Evolutionary conservation across 306 rosid genomes (phyloP).

Genomic region (Neltuma alba): DNA sequence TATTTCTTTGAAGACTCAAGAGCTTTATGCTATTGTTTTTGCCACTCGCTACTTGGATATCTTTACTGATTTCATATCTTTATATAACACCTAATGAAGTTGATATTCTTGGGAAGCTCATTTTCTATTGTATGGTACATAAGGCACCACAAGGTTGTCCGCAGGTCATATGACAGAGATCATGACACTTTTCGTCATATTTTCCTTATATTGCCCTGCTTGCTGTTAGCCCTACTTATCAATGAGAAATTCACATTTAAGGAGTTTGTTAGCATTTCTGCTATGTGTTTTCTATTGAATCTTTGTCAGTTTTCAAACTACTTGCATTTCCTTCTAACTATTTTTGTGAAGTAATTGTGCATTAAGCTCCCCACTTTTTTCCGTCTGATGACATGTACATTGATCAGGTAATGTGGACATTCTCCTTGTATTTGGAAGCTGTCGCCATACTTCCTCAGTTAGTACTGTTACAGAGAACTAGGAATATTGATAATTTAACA

Average conservation of each 20-base stretch:
- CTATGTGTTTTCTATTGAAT: slow-evolving; percentile 5
- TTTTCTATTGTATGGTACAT: slow-evolving; percentile 94
- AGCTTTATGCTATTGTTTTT: slow-evolving; percentile 84
- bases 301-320: slow-evolving; percentile 6
- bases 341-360: slow-evolving; percentile 30
- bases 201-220: slow-evolving; percentile 74
- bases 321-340: slow-evolving; percentile 17
- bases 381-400: slow-evolving; percentile 32
- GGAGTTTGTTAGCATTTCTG: slow-evolving; percentile 55
- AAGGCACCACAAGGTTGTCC: slow-evolving; percentile 75
- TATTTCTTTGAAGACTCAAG: slow-evolving; percentile 89
- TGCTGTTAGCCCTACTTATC: slow-evolving; percentile 66
- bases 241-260: slow-evolving; percentile 75
- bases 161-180: slow-evolving; percentile 85
- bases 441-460: slow-evolving; percentile 93
- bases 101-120: slow-evolving; percentile 86
- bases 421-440: slow-evolving; percentile 89
- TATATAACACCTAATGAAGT: slow-evolving; percentile 85
- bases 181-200: slow-evolving; percentile 84
- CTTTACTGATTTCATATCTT: slow-evolving; percentile 55
- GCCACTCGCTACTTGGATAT: slow-evolving; percentile 84
- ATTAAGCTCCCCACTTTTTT: slow-evolving; percentile 6
- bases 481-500: slow-evolving; percentile 91
- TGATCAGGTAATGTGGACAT: slow-evolving; percentile 86
- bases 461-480: slow-evolving; percentile 79